Percentiles rank a stretch among this genome's conserved stretches.
Evolutionary conservation across 768 basidiomycete genomes (phyloP).

Genomic region (Podaxis sp.): DNA sequence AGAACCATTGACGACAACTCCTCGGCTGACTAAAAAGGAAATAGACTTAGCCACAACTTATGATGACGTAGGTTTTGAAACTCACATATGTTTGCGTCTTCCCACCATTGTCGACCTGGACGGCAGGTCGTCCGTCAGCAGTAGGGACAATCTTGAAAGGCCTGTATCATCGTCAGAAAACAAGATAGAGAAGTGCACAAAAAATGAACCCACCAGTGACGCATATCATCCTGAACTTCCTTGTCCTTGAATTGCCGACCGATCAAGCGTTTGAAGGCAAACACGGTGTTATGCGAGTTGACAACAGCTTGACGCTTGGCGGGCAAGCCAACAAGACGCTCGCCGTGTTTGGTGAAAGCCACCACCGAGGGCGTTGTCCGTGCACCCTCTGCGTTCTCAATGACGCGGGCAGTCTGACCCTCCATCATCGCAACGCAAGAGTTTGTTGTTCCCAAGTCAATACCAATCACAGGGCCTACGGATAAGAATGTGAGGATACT

Average conservation of each 20-base stretch:
- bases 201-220: constrained; percentile 62
- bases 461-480: constrained; percentile 87
- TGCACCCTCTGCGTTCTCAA: constrained; percentile 97
- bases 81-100: constrained; percentile 80
- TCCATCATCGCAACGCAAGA: constrained; percentile 95
- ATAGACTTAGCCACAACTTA: constrained; percentile 9
- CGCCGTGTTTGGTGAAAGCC: constrained; percentile 98
- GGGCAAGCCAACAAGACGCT: constrained; percentile 93
- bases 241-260: constrained; percentile 91
- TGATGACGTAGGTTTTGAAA: constrained; percentile 15
- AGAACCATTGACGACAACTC: constrained; percentile 88
- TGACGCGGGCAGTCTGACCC: constrained; percentile 89
- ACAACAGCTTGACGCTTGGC: constrained; percentile 98
- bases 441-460: constrained; percentile 94
- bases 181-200: neutral
- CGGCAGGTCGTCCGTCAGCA: constrained; percentile 72
- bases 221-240: constrained; percentile 90
- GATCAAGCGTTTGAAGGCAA: constrained; percentile 91
- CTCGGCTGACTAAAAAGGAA: constrained; percentile 65
- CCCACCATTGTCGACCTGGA: constrained; percentile 82
- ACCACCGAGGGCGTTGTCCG: constrained; percentile 98
- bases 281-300: constrained; percentile 92
- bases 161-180: constrained; percentile 37
- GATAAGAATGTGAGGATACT: neutral
- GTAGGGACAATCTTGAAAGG: constrained; percentile 78